Evolutionary conservation across 345 rosid species (phyloP), one percentile per base, ranked within the genome.

Genomic region (Zanthoxylum bungeanum): DNA sequence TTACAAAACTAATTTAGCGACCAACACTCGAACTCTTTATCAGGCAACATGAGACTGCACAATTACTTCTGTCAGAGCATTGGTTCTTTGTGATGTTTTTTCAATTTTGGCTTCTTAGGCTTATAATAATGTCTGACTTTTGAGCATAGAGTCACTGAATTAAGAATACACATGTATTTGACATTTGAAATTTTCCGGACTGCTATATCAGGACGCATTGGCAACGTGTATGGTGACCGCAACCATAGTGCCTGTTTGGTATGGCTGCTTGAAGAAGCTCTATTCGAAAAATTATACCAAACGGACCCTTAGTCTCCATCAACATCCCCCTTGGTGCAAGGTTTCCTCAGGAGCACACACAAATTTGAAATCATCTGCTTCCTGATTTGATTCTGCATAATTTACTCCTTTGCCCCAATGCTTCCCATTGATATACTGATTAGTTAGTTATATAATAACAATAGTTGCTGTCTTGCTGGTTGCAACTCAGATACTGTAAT

Each of bases 201-300:
- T 76, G 73, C 36, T 66, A 25, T 42, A 24, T 60, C 78, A 91
- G 99, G 99, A 42, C 99, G 99, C 16, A 93, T 93, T 44, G 97
- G 93, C 84, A 96, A 96, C 60, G 98, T 96, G 39, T 93, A 96
- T 51, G 98, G 99, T 34, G 99, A 96, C 79, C 93, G 98, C 84
- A 89, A 96, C 77, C 92, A n/a, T n/a, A n/a, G n/a, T n/a, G n/a
- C n/a, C n/a, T n/a, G n/a, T n/a, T n/a, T n/a, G n/a, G n/a, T n/a
- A n/a, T n/a, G n/a, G n/a, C n/a, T n/a, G n/a, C n/a, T n/a, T n/a
- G n/a, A n/a, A n/a, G n/a, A n/a, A n/a, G n/a, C n/a, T n/a, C n/a
- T n/a, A n/a, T n/a, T n/a, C n/a, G n/a, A n/a, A n/a, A n/a, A n/a
- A n/a, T n/a, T n/a, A n/a, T n/a, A n/a, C n/a, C n/a, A n/a, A n/a